phyloP scores from a whole-genome alignment of 768 basidiomycete genomes.

The Boletellus sp. region DNA sequence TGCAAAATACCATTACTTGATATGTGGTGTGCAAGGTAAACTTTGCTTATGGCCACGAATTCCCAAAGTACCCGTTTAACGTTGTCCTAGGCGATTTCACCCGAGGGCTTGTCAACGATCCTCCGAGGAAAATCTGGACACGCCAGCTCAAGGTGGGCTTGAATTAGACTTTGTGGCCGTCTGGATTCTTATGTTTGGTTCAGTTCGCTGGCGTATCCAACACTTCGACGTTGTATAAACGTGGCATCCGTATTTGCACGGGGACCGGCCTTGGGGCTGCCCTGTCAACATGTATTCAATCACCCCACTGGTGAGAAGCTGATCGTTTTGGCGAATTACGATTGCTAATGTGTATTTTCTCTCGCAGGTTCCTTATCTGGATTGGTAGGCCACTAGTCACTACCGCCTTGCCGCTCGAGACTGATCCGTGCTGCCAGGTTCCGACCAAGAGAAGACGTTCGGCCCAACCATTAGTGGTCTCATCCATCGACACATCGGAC shows the following conservation, averaged over 20 bases:
- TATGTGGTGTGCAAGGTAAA: constrained; percentile 70
- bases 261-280: constrained; percentile 81
- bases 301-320: constrained; percentile 56
- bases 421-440: constrained; percentile 42
- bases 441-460: constrained; percentile 82
- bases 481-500: constrained; percentile 66
- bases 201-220: constrained; percentile 80
- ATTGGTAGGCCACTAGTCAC: constrained; percentile 45
- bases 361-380: constrained; percentile 71
- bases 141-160: constrained; percentile 65
- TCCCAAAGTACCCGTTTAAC: not conserved
- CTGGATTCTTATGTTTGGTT: constrained; percentile 4
- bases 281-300: constrained; percentile 75
- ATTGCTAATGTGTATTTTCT: constrained; percentile 1
- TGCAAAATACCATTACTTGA: constrained; percentile 76
- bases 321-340: not conserved
- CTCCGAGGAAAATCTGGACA: constrained; percentile 72
- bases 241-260: constrained; percentile 78
- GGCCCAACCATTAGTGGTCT: constrained; percentile 74
- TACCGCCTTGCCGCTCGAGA: not conserved
- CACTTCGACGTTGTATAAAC: constrained; percentile 73
- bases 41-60: not conserved
- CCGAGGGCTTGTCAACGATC: constrained; percentile 61
- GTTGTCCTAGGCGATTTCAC: constrained; percentile 63
- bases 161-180: constrained; percentile 1